Evolutionary conservation across 495 filamentous ascomycete species (phyloP), one percentile per base, ranked within the genome.

Genomic region (Trichoderma parareesei): DNA sequence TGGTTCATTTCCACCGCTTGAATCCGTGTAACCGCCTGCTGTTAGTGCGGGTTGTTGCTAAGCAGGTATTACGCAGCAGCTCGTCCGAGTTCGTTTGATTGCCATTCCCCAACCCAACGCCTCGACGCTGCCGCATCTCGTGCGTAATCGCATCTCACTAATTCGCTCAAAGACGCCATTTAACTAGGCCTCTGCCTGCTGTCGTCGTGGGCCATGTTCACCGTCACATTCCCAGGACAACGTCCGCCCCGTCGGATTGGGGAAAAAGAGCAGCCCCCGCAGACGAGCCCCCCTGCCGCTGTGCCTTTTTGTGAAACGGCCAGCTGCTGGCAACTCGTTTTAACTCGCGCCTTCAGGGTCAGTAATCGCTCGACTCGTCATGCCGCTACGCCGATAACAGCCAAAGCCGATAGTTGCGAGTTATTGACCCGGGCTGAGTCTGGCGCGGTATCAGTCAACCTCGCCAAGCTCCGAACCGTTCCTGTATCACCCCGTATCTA

Each of bases 121-220:
- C 13, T 14, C 44, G 13, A 48, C 44, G 16, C n/a, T 48, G 44
- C 44, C 4, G 14, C 44, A 48, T n/a, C 13, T 16, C 44, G 6
- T 16, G 4, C 14, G 14, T n/a, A 6, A n/a, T 18, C 9, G 14
- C 8, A 18, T 20, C 5, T 46, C 1, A 18, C 27, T 57, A 57
- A 57, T 57, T 57, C 53, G 9, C 53, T 57, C 53, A 57, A 57
- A 3, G 27, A 11, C 53, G 53, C 53, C 53, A 27, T 57, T 57
- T 2, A 27, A 27, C 27, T 57, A 14, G 46, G 14, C 14, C n/a
- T 49, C n/a, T 49, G 46, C 46, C 7, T 18, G 16, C 44, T n/a
- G 16, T 5, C 16, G n/a, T 18, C 46, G 18, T 18, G 46, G 16
- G 18, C 20, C 46, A 49, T 49, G 46, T 49, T 49, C 20, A 9